Conservation (phyloP, 345 rosid species). For the Firmiana major region DNA sequence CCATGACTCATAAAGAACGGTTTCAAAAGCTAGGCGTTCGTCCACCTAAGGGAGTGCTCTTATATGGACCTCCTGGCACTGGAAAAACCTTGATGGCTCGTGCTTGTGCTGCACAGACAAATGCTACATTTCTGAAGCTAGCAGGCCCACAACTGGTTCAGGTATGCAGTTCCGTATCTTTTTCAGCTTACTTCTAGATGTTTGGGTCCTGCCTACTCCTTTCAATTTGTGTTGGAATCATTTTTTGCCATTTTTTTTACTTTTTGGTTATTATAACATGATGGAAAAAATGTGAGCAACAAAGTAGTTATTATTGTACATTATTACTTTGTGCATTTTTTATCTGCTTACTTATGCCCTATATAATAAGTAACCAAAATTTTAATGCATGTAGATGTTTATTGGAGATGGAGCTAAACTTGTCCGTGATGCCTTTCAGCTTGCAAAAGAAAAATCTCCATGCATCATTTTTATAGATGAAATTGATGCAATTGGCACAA, state of each 20-base stretch:
- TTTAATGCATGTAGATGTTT: conserved; percentile 68
- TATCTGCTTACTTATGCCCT: background rate
- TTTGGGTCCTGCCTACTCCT: background rate
- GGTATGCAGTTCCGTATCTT: conserved; percentile 34
- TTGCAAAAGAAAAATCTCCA: conserved; percentile 98
- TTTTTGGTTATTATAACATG: background rate
- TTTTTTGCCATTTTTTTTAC: background rate
- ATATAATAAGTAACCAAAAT: background rate
- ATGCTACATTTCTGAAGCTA: conserved; percentile 92
- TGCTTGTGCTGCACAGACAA: conserved; percentile 99
- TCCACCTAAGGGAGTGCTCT: conserved; percentile 97
- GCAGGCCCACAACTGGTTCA: conserved; percentile 99
- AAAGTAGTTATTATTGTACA: background rate
- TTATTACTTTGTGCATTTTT: background rate
- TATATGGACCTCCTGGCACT: conserved; percentile 99
- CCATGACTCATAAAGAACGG: conserved; percentile 95
- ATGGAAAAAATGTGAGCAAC: background rate
- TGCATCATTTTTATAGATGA: conserved; percentile 99
- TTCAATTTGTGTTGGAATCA: background rate
- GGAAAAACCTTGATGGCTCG: conserved; percentile 99
- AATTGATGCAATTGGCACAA: conserved; percentile 97
- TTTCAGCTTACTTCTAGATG: background rate
- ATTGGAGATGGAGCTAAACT: conserved; percentile 99
- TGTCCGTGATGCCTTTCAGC: conserved; percentile 98
- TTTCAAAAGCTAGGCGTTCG: conserved; percentile 93